These are phyloP conservation scores for Marasmius oreades DNA, from an alignment of 1,284 basidiomycete genomes.

Conservation along the genomic window DNA sequence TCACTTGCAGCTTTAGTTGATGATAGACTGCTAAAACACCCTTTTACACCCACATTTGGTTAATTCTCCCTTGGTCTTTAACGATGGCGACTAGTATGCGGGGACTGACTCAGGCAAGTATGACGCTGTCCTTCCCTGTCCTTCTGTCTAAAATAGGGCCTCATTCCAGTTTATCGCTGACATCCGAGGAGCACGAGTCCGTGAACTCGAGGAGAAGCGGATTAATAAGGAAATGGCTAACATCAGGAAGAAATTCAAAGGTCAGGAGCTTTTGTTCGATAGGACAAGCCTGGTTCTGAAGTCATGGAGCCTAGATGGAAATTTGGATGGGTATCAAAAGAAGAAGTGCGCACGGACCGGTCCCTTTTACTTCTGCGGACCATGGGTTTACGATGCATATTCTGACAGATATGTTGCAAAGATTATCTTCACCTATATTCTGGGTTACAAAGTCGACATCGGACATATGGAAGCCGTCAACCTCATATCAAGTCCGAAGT, in stretches of 20 bases:
- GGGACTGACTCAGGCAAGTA: constrained; percentile 80
- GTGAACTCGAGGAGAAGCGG: constrained; percentile 92
- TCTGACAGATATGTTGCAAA: constrained; percentile 81
- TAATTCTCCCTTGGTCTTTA: background rate
- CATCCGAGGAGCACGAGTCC: constrained; percentile 87
- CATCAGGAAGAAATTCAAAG: constrained; percentile 98
- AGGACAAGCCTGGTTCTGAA: background rate
- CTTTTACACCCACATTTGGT: background rate
- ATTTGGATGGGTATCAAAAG: constrained; percentile 97
- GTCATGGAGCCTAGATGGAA: constrained; percentile 66
- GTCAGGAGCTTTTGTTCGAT: constrained; percentile 27
- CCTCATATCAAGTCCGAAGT: constrained; percentile 92
- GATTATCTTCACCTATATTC: constrained; percentile 98
- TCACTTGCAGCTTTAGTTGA: too few relatives aligned
- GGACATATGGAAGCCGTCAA: constrained; percentile 99
- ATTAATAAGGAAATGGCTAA: constrained; percentile 99
- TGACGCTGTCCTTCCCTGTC: background rate
- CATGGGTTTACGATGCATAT: background rate
- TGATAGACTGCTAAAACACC: too few relatives aligned
- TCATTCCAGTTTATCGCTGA: constrained; percentile 89
- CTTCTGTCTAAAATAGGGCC: constrained; percentile 8
- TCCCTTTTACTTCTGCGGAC: constrained; percentile 16
- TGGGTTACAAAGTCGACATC: constrained; percentile 98
- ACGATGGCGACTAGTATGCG: constrained; percentile 87
- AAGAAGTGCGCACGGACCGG: constrained; percentile 78